Evolutionary conservation across 768 basidiomycete genomes (phyloP), one percentile per base, ranked within the genome.

Genomic region (Tephrocybe sp.): DNA sequence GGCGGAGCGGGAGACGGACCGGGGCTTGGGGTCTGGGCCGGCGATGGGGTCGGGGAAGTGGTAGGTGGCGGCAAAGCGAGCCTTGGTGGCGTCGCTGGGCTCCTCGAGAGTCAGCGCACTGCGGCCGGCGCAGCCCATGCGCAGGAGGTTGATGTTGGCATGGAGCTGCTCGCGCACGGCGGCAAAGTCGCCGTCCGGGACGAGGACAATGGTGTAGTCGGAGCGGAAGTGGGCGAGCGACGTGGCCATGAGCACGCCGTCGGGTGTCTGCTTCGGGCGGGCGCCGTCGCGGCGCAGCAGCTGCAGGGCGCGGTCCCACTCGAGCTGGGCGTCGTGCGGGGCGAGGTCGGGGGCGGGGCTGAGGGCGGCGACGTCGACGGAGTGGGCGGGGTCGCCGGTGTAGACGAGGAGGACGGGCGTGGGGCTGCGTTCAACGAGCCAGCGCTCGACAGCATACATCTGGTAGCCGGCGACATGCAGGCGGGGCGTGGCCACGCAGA

Each of bases 161-260:
- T 88, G 90, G 25, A 93, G 78, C 56, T 81, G 83, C 51, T 88
- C 81, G 54, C 78, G 79, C 26, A 76, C 74, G 33, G 77, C 75
- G 17, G 79, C 74, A 67, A 85, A 88, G 65, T 85, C 74, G 30
- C 87, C 91, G 39, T 75, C 69, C 0, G 89, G 89, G 46, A 93
- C 83, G 53, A 80, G 84, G 26, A 93, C 86, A 54, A 93, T 90
- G 50, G 88, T 88, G 65, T 83, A 89, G 73, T 93, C 90, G 1
- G 90, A 91, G 49, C 88, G 88, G 64, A 93, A 93, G 72, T 89
- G 86, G 38, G 89, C 88, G 23, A 93, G 80, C 10, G 90, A 92
- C 23, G 91, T 93, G 50, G 84, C 81, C 81, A 93, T 84, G 60
- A 93, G 74, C 21, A 77, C 68, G 43, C 91, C 91, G 47, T 83